Evolutionary conservation across 192 early-diverging fungal genomes (phyloP), one percentile per base, ranked within the genome.

Genomic region (Kickxella alabastrina): DNA sequence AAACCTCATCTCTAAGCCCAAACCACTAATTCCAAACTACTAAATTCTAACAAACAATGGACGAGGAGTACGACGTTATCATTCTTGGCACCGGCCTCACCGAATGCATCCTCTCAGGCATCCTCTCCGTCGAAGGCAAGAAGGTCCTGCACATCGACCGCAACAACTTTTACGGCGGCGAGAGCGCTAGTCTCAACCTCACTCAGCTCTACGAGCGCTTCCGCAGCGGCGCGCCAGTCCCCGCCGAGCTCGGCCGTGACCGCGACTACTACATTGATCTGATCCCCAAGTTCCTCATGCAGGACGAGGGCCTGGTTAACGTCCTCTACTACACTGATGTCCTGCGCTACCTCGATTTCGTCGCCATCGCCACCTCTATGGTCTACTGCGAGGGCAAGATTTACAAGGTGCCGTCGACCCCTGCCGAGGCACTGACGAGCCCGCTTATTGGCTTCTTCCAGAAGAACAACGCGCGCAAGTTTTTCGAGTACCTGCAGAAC

Each of bases 241-340:
- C 88, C 13, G 52, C 60, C 12, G 41, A 49, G 22, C 65, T 89
- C 15, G 89, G 89, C 10, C 78, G 78, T 39, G 83, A 84, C 65
- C 85, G 94, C 51, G 95, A 98, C 79, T 99, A 88, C 78, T 93
- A 91, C 77, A 84, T 99, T 44, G 97, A 99, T 74, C 77, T 97
- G 65, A 95, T 99, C 43, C 97, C 97, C 54, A 99, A 99, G 81
- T 99, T 99, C 77, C 90, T 96, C 79, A 98, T 99, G 95, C 93
- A 92, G 23, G 92, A 89, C 46, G 97, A 96, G 43, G 95, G 95
- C 68, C 90, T 99, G 59, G 89, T 97, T 56, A 89, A 87, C 62
- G 93, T 99, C 46, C 84, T 99, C 40, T 89, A 89, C 59, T 93
- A 99, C 79, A 97, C 94, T 32, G 92, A 98, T 58, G 95, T 99